Conservation (phyloP, 768 basidiomycete species). For the Melanogaster broomeanus region DNA sequence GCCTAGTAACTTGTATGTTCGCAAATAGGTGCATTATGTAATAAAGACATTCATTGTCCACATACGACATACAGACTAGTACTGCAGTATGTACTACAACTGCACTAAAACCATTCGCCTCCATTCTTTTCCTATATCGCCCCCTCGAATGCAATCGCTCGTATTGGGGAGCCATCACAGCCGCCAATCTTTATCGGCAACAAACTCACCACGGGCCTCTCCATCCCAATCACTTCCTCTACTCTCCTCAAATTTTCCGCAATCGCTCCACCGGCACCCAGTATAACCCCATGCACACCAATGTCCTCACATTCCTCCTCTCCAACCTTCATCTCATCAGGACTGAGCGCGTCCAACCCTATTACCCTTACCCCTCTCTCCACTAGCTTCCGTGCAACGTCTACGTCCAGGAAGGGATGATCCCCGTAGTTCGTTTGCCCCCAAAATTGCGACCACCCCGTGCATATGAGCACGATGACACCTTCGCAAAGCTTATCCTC, state of each 20-base stretch:
- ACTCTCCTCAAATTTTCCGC: slow-evolving; percentile 69
- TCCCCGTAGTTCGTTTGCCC: slow-evolving; percentile 46
- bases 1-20: too few relatives aligned
- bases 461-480: slow-evolving; percentile 54
- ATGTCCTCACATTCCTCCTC: slow-evolving; percentile 24
- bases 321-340: slow-evolving; percentile 47
- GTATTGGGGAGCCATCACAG: slow-evolving; percentile 66
- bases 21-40: neutral
- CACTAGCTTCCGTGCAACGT: slow-evolving; percentile 51
- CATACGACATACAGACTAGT: too few relatives aligned
- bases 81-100: neutral
- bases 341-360: slow-evolving; percentile 63
- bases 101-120: too few relatives aligned
- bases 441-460: slow-evolving; percentile 66
- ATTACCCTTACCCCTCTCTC: slow-evolving; percentile 54
- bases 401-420: slow-evolving; percentile 59
- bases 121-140: slow-evolving; percentile 13
- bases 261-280: slow-evolving; percentile 63
- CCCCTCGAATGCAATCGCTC: slow-evolving; percentile 51
- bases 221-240: slow-evolving; percentile 37
- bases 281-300: slow-evolving; percentile 55
- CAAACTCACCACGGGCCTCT: slow-evolving; percentile 49
- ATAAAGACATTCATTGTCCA: too few relatives aligned
- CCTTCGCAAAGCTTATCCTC: slow-evolving; percentile 40
- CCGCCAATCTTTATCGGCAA: slow-evolving; percentile 58